These are phyloP conservation scores for Cadophora sp. DNA, from an alignment of 2,329 filamentous ascomycete genomes.

Conservation along the genomic window DNA sequence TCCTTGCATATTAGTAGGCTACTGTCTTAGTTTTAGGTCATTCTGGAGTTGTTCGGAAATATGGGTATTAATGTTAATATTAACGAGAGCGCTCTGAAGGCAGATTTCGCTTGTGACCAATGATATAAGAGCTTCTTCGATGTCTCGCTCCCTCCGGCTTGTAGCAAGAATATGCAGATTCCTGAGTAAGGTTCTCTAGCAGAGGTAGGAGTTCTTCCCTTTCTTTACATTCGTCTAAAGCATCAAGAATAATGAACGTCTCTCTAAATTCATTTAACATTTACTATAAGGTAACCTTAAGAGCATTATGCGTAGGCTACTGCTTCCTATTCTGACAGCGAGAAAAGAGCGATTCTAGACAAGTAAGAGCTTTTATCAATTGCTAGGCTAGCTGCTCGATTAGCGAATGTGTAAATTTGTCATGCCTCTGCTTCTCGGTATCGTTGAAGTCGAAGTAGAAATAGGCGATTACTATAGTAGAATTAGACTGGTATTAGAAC, in stretches of 20 bases:
- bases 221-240: neutral
- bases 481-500: constrained; percentile 24
- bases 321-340: constrained; percentile 1
- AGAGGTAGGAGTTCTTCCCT: neutral
- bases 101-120: constrained; percentile 19
- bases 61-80: constrained; percentile 12
- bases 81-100: constrained; percentile 15
- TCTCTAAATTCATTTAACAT: constrained; percentile 5
- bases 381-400: constrained; percentile 19
- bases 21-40: constrained; percentile 34
- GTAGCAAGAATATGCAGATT: constrained; percentile 19
- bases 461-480: constrained; percentile 39
- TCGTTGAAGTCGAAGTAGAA: constrained; percentile 52
- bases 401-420: constrained; percentile 19
- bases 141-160: constrained; percentile 20
- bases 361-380: constrained; percentile 10
- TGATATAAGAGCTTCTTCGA: constrained; percentile 19
- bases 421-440: constrained; percentile 33
- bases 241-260: constrained; percentile 6
- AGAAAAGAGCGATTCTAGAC: constrained; percentile 12
- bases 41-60: constrained; percentile 15
- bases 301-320: neutral
- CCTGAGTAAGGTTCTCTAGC: neutral
- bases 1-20: constrained; percentile 31
- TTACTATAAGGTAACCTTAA: constrained; percentile 10